phyloP scores from a whole-genome alignment of 208 protist species.

The Wallacemonas sp. region DNA sequence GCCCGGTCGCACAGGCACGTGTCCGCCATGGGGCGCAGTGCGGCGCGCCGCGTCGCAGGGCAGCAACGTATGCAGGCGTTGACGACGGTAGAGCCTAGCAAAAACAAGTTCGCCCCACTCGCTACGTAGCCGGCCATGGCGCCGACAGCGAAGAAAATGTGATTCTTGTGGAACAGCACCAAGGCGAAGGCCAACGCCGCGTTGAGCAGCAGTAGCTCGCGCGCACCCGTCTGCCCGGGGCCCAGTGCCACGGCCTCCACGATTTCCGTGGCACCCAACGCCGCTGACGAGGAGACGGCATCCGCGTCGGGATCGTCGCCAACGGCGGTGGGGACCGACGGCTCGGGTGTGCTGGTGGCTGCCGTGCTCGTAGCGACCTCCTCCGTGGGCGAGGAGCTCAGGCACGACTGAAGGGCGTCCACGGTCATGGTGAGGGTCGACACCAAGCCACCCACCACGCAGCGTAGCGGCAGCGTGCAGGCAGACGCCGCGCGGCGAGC shows the following conservation, averaged over 20 bases:
- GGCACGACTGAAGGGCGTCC: background rate
- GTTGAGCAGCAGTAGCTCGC: conserved; percentile 21
- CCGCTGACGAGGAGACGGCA: background rate
- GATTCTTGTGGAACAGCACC: conserved; percentile 20
- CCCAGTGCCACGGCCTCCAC: background rate
- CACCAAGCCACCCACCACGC: background rate
- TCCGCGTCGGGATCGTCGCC: too few species aligned
- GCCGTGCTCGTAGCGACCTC: too few species aligned
- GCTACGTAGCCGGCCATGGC: conserved; percentile 24
- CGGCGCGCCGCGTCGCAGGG: too few species aligned
- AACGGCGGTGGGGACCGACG: too few species aligned
- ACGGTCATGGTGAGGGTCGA: background rate
- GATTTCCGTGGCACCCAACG: background rate
- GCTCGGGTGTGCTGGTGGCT: too few species aligned
- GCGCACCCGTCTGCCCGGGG: background rate
- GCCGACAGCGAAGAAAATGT: conserved; percentile 29
- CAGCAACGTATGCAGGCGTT: too few species aligned
- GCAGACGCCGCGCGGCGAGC: background rate
- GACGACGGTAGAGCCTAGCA: conserved; percentile 19
- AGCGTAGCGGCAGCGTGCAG: background rate
- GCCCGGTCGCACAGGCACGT: background rate
- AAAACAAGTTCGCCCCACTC: conserved; percentile 16
- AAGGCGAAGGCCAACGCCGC: conserved; percentile 12
- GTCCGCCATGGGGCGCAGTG: too few species aligned
- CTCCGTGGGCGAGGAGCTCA: background rate